Evolutionary conservation across 495 filamentous ascomycete species (phyloP).

Genomic region (Emericellopsis terricola): DNA sequence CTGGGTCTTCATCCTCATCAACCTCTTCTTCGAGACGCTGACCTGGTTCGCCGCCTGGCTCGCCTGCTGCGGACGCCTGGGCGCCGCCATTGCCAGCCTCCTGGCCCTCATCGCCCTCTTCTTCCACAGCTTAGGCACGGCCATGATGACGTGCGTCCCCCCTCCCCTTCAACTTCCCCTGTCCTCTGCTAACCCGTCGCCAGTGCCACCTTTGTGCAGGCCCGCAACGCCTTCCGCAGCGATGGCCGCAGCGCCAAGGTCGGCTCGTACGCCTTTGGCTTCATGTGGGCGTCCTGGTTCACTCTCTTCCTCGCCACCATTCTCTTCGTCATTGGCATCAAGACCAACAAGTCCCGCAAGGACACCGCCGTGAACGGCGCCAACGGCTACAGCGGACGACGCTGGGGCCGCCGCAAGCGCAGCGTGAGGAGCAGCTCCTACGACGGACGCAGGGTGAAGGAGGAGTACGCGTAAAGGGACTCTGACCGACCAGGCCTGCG

Average conservation of each 20-base stretch:
- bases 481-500: too few relatives aligned
- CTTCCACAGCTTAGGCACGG: constrained; percentile 25
- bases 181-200: constrained; percentile 1
- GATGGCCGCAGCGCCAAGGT: constrained; percentile 39
- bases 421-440: constrained; percentile 26
- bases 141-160: constrained; percentile 32
- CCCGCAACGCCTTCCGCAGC: constrained; percentile 47
- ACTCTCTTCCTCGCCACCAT: constrained; percentile 52
- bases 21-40: constrained; percentile 41
- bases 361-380: constrained; percentile 1
- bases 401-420: constrained; percentile 15
- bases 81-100: constrained; percentile 22
- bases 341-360: constrained; percentile 4
- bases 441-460: constrained; percentile 41
- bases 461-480: constrained; percentile 38
- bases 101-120: constrained; percentile 19
- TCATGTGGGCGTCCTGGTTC: constrained; percentile 66
- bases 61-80: constrained; percentile 30
- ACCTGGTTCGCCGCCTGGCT: constrained; percentile 35
- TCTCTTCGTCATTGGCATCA: constrained; percentile 43
- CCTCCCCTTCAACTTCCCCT: constrained; percentile 2
- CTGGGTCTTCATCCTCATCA: constrained; percentile 59
- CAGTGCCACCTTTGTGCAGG: constrained; percentile 59
- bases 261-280: constrained; percentile 61
- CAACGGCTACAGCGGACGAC: constrained; percentile 6